These are phyloP conservation scores for Epichloe typhina DNA, from an alignment of 2,329 filamentous ascomycete genomes.

Conservation along the genomic window DNA sequence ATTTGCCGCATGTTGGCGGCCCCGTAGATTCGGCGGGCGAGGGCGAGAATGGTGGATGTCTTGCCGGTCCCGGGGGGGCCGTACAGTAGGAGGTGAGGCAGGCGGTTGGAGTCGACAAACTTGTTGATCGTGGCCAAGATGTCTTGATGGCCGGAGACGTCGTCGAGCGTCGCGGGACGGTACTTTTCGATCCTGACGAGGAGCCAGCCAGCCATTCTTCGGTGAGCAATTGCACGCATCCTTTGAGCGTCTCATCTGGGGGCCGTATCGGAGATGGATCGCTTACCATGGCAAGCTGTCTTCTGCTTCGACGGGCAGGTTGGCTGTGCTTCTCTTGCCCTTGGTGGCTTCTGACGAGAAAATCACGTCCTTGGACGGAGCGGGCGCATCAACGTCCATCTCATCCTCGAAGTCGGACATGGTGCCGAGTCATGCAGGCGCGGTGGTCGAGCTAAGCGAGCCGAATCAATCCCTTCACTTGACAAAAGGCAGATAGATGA, in stretches of 20 bases:
- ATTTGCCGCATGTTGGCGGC: constrained; percentile 89
- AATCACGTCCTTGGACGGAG: constrained; percentile 32
- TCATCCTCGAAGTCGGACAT: constrained; percentile 51
- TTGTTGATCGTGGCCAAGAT: constrained; percentile 97
- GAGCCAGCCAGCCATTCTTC: neutral
- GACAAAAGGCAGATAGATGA: too few species aligned
- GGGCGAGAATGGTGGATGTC: constrained; percentile 88
- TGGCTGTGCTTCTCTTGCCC: constrained; percentile 84
- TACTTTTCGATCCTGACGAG: constrained; percentile 82
- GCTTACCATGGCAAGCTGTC: constrained; percentile 82
- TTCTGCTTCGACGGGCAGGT: constrained; percentile 85
- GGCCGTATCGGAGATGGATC: too few species aligned
- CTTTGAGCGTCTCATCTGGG: too few species aligned
- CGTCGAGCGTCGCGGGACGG: constrained; percentile 71
- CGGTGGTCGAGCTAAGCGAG: too few species aligned
- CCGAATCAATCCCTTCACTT: too few species aligned
- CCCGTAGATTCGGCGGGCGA: constrained; percentile 88
- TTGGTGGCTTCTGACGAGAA: constrained; percentile 73
- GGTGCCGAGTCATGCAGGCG: neutral
- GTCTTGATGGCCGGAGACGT: constrained; percentile 94
- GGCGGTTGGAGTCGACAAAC: constrained; percentile 85
- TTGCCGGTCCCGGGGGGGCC: constrained; percentile 95
- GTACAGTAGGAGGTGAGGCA: constrained; percentile 93
- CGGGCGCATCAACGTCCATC: constrained; percentile 45
- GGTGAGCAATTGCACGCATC: neutral